Conservation (phyloP, 2,329 filamentous ascomycete genomes). For the Beauveria bassiana region DNA sequence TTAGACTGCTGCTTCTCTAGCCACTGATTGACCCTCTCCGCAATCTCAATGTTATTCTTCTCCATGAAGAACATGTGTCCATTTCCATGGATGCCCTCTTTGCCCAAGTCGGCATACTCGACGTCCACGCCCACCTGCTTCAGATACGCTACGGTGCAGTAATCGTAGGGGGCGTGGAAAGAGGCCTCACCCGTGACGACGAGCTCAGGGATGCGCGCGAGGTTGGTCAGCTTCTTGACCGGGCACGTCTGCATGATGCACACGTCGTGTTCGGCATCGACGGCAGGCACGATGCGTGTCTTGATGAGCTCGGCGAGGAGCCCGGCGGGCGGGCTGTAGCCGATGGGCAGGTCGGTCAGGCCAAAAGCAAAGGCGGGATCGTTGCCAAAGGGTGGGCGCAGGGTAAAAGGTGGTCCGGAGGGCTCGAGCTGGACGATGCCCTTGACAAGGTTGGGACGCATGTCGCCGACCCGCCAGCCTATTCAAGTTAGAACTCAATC, state of each 20-base stretch:
- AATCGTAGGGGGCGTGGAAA: conserved; percentile 44
- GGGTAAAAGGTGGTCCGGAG: conserved; percentile 19
- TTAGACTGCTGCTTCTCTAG: conserved; percentile 8
- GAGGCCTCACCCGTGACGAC: conserved; percentile 41
- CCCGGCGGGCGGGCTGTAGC: conserved; percentile 21
- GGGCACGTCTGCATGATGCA: conserved; percentile 23
- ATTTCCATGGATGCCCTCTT: conserved; percentile 40
- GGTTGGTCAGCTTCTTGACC: conserved; percentile 33
- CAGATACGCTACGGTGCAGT: conserved; percentile 43
- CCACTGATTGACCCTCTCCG: conserved; percentile 16
- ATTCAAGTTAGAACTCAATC: neutral
- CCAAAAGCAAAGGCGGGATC: conserved; percentile 19
- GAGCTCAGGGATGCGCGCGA: conserved; percentile 37
- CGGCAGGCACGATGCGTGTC: conserved; percentile 18
- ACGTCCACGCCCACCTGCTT: conserved; percentile 37
- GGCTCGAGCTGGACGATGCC: conserved; percentile 25
- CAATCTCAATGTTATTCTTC: conserved; percentile 28
- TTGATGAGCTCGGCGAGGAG: conserved; percentile 13
- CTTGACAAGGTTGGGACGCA: conserved; percentile 21
- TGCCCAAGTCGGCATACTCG: conserved; percentile 35
- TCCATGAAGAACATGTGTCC: conserved; percentile 43
- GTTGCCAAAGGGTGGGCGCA: conserved; percentile 16
- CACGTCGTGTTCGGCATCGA: conserved; percentile 20
- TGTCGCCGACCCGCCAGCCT: conserved; percentile 17
- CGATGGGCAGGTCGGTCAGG: conserved; percentile 21